A percentile compares a stretch with the other conserved stretches of the same genome.
phyloP scores from a whole-genome alignment of 331 rosid species.

The Cydonia oblonga region DNA sequence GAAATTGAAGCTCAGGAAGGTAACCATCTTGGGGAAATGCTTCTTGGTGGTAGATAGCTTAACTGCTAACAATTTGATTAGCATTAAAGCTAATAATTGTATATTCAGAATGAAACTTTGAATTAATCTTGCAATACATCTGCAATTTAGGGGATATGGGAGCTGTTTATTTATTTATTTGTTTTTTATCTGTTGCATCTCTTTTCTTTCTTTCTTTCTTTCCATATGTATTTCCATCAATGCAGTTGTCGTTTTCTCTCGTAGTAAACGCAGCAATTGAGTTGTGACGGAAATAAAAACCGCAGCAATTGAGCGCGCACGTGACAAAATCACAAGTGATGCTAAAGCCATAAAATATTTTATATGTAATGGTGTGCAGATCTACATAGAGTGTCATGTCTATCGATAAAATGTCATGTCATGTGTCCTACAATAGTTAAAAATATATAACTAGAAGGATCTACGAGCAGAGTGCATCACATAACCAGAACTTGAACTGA shows the following conservation, averaged over 20 bases:
- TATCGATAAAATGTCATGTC: neutral
- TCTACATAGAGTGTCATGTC: neutral
- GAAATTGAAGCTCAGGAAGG: constrained; percentile 62
- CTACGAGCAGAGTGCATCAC: too few species aligned
- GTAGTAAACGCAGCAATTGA: neutral
- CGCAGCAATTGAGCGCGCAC: neutral
- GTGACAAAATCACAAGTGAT: neutral
- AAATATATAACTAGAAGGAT: neutral
- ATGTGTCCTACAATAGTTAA: neutral
- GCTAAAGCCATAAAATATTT: neutral
- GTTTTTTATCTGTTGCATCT: neutral
- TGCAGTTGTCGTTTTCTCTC: neutral
- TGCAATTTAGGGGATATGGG: neutral
- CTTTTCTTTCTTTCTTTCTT: neutral
- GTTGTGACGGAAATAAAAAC: too few species aligned
- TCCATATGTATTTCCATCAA: neutral
- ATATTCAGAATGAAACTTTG: constrained; percentile 45
- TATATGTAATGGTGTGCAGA: neutral
- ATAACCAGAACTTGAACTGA: too few species aligned
- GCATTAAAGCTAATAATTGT: constrained; percentile 72
- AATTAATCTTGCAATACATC: neutral
- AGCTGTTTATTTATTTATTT: neutral
- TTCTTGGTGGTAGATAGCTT: constrained; percentile 63
- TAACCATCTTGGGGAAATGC: constrained; percentile 51
- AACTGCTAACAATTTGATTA: constrained; percentile 47